Percentiles rank a stretch among this genome's conserved stretches.
phyloP scores from a whole-genome alignment of 495 filamentous ascomycete genomes.

The Aspergillus hancockii region DNA sequence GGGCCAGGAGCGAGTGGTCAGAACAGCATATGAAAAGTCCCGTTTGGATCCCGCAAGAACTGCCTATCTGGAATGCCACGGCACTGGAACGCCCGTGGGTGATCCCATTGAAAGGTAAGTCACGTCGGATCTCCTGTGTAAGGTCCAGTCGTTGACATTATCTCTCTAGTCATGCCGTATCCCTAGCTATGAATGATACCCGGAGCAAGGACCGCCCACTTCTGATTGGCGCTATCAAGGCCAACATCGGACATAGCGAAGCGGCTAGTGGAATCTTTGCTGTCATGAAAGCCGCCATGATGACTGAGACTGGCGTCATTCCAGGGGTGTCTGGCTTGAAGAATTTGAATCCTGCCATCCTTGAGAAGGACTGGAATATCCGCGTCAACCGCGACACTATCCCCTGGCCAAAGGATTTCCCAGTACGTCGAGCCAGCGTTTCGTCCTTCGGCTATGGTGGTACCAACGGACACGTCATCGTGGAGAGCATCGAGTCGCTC shows the following conservation, averaged over 20 bases:
- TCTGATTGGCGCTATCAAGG: constrained; percentile 28
- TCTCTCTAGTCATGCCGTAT: too few species aligned
- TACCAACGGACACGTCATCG: too few species aligned
- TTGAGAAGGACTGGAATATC: constrained; percentile 2
- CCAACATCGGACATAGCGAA: constrained; percentile 50
- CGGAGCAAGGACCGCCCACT: too few species aligned
- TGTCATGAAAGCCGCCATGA: constrained; percentile 53
- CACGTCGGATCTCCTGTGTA: too few species aligned
- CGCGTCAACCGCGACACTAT: too few species aligned
- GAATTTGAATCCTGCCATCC: constrained; percentile 44
- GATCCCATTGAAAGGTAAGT: constrained; percentile 47
- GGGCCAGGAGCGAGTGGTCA: constrained; percentile 9
- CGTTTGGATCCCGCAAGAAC: constrained; percentile 34
- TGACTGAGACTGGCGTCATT: constrained; percentile 46
- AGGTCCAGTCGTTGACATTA: too few species aligned
- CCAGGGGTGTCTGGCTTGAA: constrained; percentile 27
- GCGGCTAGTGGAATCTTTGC: constrained; percentile 52
- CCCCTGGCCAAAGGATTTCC: too few species aligned
- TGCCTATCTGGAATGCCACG: constrained; percentile 35
- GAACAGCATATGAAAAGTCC: constrained; percentile 28
- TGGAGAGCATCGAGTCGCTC: too few species aligned
- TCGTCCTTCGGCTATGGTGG: too few species aligned
- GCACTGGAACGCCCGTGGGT: constrained; percentile 38
- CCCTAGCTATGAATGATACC: too few species aligned
- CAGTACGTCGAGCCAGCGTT: too few species aligned